Percentiles rank a stretch among this genome's conserved stretches.
These are phyloP conservation scores for Petunia hybrid DNA, from an alignment of 305 asterid species.

Conservation along the genomic window DNA sequence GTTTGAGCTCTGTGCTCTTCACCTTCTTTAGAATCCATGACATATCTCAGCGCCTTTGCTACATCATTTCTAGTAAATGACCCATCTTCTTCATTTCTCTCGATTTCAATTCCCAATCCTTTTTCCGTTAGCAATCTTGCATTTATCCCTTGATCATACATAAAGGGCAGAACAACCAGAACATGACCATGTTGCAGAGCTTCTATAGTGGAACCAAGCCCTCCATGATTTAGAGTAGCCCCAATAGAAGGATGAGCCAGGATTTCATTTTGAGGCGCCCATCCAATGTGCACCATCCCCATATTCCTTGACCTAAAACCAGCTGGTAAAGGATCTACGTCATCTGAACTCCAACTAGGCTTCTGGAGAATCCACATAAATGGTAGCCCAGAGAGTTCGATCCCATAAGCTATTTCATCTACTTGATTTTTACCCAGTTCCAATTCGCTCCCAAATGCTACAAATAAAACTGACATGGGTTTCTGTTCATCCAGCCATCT, in stretches of 20 bases:
- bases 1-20: conserved; percentile 28
- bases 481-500: conserved; percentile 31
- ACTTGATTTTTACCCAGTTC: not conserved
- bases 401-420: conserved; percentile 29
- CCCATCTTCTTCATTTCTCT: conserved; percentile 43
- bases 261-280: conserved; percentile 52
- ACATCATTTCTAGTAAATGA: conserved; percentile 39
- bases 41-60: conserved; percentile 39
- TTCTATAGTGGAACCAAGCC: conserved; percentile 48
- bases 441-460: conserved; percentile 37
- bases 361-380: conserved; percentile 42
- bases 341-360: conserved; percentile 24
- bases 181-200: not conserved
- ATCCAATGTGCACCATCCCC: conserved; percentile 41
- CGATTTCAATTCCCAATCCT: conserved; percentile 44
- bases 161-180: conserved; percentile 32
- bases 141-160: conserved; percentile 41
- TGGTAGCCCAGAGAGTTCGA: conserved; percentile 36
- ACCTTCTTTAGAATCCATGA: conserved; percentile 40
- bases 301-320: conserved; percentile 31
- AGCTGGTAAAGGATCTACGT: conserved; percentile 1
- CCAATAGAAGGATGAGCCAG: conserved; percentile 45
- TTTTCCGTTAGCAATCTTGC: conserved; percentile 45
- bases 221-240: conserved; percentile 46
- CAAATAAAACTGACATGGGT: conserved; percentile 28